Conservation (phyloP, 352 stramenopile genomes). For the Phytophthora hybrid region DNA sequence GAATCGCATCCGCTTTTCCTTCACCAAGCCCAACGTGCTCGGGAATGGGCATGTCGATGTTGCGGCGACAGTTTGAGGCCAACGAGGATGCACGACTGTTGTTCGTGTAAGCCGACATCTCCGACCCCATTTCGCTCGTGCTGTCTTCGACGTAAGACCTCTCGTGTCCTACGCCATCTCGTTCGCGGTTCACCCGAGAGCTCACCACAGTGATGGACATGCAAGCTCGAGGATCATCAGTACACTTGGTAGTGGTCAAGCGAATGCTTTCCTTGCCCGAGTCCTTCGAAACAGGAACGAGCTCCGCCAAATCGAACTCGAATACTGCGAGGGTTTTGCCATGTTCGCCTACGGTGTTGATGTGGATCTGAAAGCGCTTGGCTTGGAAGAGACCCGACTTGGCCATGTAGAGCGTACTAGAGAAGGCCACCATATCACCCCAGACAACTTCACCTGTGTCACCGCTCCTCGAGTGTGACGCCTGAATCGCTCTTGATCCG, state of each 20-base stretch:
- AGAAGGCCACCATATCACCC: constrained; percentile 81
- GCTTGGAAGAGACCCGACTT: constrained; percentile 77
- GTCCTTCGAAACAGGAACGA: constrained; percentile 69
- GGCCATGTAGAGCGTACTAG: constrained; percentile 77
- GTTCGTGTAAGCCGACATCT: constrained; percentile 67
- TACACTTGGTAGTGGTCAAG: constrained; percentile 63
- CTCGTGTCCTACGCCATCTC: constrained; percentile 22
- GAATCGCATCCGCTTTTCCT: constrained; percentile 34
- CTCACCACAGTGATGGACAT: constrained; percentile 72
- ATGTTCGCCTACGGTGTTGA: constrained; percentile 50
- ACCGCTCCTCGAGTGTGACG: constrained; percentile 32
- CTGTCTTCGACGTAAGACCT: constrained; percentile 61
- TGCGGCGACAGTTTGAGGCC: constrained; percentile 35
- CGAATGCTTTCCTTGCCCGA: constrained; percentile 71
- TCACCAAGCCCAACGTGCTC: constrained; percentile 14
- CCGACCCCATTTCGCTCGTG: constrained; percentile 53
- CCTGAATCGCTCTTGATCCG: constrained; percentile 33
- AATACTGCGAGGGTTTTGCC: constrained; percentile 68
- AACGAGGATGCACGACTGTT: constrained; percentile 62
- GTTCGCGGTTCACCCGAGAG: constrained; percentile 47
- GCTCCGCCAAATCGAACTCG: constrained; percentile 74
- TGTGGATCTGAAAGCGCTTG: constrained; percentile 74
- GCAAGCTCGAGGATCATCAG: constrained; percentile 61
- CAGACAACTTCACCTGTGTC: constrained; percentile 69
- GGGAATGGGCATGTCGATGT: constrained; percentile 22